Evolutionary conservation across 2,329 filamentous ascomycete genomes (phyloP).

Genomic region (Verruconis gallopava): DNA sequence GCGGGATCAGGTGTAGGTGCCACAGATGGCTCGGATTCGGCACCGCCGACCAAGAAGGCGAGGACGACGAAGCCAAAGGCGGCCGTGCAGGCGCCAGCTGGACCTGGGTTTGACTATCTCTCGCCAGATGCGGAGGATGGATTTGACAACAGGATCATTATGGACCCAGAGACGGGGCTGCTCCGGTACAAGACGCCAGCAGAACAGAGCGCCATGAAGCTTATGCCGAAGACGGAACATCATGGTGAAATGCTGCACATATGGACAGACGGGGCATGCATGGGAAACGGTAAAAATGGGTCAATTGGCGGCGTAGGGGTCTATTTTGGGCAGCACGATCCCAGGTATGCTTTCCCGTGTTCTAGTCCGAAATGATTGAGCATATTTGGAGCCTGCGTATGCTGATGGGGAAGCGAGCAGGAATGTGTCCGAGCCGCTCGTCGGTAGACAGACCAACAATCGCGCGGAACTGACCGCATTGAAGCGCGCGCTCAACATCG

Average conservation of each 20-base stretch:
- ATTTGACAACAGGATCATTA: conserved; percentile 45
- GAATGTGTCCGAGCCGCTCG: conserved; percentile 64
- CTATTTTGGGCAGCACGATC: conserved; percentile 48
- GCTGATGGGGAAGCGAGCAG: conserved; percentile 25
- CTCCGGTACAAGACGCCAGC: conserved; percentile 42
- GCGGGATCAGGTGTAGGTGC: too few relatives aligned
- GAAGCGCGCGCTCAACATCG: conserved; percentile 65
- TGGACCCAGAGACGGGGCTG: conserved; percentile 41
- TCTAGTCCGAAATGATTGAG: neutral
- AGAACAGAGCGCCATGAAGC: conserved; percentile 35
- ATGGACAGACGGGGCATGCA: conserved; percentile 50
- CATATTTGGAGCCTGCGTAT: neutral
- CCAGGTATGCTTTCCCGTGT: conserved; percentile 30
- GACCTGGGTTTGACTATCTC: conserved; percentile 41
- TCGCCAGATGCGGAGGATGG: conserved; percentile 45
- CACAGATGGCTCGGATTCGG: too few relatives aligned
- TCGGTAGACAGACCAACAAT: conserved; percentile 81
- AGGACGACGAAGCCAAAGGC: conserved; percentile 11
- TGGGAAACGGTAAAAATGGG: conserved; percentile 42
- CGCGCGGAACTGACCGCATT: conserved; percentile 90
- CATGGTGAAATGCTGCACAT: conserved; percentile 32
- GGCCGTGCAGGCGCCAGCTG: conserved; percentile 18
- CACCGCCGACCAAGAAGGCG: conserved; percentile 21
- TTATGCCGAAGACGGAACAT: conserved; percentile 22
- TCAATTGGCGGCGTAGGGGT: conserved; percentile 47